Evolutionary conservation across 345 rosid genomes (phyloP).

Genomic region (Atalantia buxifolia): DNA sequence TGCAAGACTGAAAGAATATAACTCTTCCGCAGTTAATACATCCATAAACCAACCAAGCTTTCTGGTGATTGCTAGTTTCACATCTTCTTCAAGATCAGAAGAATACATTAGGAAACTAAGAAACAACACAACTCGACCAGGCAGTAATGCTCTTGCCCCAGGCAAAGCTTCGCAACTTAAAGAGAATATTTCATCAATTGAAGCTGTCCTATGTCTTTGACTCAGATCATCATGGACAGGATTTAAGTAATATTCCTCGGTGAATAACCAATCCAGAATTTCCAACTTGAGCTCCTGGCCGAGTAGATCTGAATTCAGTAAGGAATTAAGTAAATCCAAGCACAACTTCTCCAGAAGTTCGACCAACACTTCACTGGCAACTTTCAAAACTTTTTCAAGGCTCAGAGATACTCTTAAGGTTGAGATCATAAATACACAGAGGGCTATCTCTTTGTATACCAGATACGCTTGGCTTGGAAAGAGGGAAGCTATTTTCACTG

Average conservation of each 20-base stretch:
- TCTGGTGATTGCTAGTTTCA: constrained; percentile 38
- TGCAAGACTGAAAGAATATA: constrained; percentile 62
- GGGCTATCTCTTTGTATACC: constrained; percentile 52
- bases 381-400: constrained; percentile 41
- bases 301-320: constrained; percentile 57
- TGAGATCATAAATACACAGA: constrained; percentile 54
- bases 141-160: constrained; percentile 30
- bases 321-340: constrained; percentile 52
- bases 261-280: constrained; percentile 62
- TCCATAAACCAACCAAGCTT: constrained; percentile 75
- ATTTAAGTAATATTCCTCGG: constrained; percentile 28
- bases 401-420: constrained; percentile 53
- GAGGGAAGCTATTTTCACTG: constrained; percentile 65
- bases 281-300: constrained; percentile 51
- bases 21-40: constrained; percentile 47
- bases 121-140: constrained; percentile 57
- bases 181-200: constrained; percentile 49
- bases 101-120: constrained; percentile 57
- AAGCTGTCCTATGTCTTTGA: constrained; percentile 22
- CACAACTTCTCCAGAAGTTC: constrained; percentile 78
- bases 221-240: constrained; percentile 23
- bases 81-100: constrained; percentile 44
- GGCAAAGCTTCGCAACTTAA: constrained; percentile 35
- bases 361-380: constrained; percentile 61
- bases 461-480: constrained; percentile 65